Percentiles rank a stretch among this genome's conserved stretches.
These are phyloP conservation scores for Phaeophleospora eucalypticola DNA, from an alignment of 2,329 filamentous ascomycete species.

Conservation along the genomic window DNA sequence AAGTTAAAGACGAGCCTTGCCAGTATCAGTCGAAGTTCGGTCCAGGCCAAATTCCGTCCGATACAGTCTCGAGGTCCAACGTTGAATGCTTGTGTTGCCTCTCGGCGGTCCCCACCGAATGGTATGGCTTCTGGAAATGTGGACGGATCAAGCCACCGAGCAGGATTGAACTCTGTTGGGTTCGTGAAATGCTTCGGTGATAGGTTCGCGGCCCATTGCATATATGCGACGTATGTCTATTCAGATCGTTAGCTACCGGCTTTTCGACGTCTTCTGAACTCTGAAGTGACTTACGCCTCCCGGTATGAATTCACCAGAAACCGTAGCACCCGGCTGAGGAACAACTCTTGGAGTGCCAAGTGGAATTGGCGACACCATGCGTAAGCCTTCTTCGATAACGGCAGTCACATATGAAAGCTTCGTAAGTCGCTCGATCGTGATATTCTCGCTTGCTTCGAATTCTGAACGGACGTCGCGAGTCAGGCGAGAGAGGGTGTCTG, in stretches of 20 bases:
- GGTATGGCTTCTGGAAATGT: background rate
- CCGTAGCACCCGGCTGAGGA: background rate
- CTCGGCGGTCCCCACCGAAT: background rate
- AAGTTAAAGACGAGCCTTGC: background rate
- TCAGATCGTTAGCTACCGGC: background rate
- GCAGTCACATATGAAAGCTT: background rate
- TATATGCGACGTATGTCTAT: constrained; percentile 1
- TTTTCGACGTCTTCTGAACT: background rate
- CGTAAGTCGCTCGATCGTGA: background rate
- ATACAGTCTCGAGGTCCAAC: background rate
- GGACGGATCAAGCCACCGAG: background rate
- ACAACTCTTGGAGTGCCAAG: constrained; percentile 1
- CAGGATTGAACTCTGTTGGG: background rate
- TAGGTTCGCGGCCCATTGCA: constrained; percentile 1
- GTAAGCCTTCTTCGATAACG: constrained; percentile 1
- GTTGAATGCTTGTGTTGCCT: background rate
- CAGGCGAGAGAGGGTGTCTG: background rate
- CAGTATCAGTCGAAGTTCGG: background rate
- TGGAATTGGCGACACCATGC: background rate
- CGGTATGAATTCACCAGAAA: background rate
- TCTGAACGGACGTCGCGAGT: background rate
- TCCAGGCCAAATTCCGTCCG: background rate
- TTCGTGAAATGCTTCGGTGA: background rate
- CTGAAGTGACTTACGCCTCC: background rate
- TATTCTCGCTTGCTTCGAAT: background rate